Base-by-base conservation (phyloP, 2,329 filamentous ascomycete genomes). In the Paecilomyces fulvus region DNA sequence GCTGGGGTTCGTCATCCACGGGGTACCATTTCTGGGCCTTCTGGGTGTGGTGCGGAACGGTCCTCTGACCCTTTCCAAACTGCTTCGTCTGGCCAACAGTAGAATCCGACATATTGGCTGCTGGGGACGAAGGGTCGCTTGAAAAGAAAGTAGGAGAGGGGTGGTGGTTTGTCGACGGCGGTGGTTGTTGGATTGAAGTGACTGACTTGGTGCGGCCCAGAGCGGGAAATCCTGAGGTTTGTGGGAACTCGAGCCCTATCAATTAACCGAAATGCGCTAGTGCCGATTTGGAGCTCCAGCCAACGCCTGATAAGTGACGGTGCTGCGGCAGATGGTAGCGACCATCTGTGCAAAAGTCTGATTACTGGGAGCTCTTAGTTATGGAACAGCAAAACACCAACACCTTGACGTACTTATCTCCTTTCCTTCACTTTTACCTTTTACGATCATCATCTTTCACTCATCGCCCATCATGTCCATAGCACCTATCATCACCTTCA, bases 21-120 rank as follows among this genome's bases (percentile, higher is more conserved):
- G 91, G 90, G 83, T 99, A 99, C 90, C 92, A 99, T 84, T 96
- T 97, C 84, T 89, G 86, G 73, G 92, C 92, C 89, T 95, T 95
- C 80, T 96, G 86, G 75, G 83, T 83, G 79, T 83, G 79, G 79
- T 89, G 85, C 78, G 89, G 91, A 79, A 96, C 87, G 79, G 88
- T 84, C 83, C 92, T 87, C 82, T 90, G 89, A 81, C 90, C 90
- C 86, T 94, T 94, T 83, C 91, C 91, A 85, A 96, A 96, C 84
- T 89, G 92, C 90, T 96, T 95, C 75, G 87, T 89, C 80, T 84
- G 81, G 69, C 71, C 74, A 70, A 72, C 70, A 64, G 69, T 67
- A 64, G 71, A 66, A 69, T 77, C 79, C 77, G 78, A 79, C 83
- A 82, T 83, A 75, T 79, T 78, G 75, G 73, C 73, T 70, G 65